These are phyloP conservation scores for Venturia oleaginea DNA, from an alignment of 2,329 filamentous ascomycete genomes.

Conservation along the genomic window DNA sequence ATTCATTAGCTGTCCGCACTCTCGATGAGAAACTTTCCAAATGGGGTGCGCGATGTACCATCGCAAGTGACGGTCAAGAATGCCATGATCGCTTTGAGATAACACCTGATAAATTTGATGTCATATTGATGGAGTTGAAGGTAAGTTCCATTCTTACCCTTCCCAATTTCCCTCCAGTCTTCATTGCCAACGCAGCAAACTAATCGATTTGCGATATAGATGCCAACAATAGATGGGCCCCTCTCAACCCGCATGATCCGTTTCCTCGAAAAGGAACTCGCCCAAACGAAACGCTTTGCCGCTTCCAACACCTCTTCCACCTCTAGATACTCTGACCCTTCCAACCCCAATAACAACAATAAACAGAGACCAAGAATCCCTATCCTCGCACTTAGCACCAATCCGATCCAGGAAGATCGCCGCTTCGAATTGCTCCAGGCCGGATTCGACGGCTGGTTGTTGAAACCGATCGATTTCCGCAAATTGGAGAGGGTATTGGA, in stretches of 20 bases:
- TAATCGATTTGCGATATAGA: neutral
- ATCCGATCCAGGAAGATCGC: neutral
- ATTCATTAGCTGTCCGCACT: neutral
- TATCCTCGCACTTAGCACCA: neutral
- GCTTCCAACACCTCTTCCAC: neutral
- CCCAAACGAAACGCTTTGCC: neutral
- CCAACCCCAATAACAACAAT: neutral
- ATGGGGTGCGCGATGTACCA: neutral
- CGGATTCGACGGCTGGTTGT: slow-evolving; percentile 2
- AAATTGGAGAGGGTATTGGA: neutral
- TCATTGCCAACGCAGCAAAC: neutral
- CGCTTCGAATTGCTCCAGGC: neutral
- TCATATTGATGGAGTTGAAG: neutral
- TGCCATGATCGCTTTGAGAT: slow-evolving; percentile 1
- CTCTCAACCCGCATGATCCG: neutral
- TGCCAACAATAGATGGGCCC: neutral
- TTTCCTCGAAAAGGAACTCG: neutral
- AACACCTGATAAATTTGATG: neutral
- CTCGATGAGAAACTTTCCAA: neutral
- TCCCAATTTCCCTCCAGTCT: neutral
- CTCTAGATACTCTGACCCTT: neutral
- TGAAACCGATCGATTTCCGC: neutral
- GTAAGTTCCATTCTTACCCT: neutral
- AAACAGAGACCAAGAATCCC: neutral
- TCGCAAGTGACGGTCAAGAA: neutral